Conservation (phyloP, 2,329 filamentous ascomycete species). For the Cryphonectria naterciae region DNA sequence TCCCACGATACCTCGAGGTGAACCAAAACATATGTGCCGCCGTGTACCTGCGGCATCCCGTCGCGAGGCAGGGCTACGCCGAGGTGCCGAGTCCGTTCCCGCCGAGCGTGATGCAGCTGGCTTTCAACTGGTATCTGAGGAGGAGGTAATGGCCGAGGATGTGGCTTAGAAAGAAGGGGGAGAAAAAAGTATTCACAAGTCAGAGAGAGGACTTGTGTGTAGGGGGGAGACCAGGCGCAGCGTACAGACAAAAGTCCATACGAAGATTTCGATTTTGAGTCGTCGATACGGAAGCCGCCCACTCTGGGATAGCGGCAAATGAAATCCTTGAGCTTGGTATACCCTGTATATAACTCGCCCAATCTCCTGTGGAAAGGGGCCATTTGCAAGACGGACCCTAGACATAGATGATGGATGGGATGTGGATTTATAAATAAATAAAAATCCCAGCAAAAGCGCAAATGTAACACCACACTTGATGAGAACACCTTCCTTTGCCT, state of each 20-base stretch:
- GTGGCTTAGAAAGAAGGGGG: no score
- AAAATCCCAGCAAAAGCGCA: conserved; percentile 7
- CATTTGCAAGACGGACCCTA: conserved; percentile 6
- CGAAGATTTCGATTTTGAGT: not conserved
- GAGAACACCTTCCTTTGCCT: not conserved
- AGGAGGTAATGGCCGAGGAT: conserved; percentile 61
- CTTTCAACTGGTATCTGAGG: conserved; percentile 92
- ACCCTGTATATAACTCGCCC: conserved; percentile 20
- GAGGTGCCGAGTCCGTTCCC: conserved; percentile 86
- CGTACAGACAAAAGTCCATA: not conserved
- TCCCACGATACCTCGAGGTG: conserved; percentile 93
- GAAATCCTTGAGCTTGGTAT: conserved; percentile 1
- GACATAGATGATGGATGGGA: conserved; percentile 6
- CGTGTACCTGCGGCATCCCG: conserved; percentile 92
- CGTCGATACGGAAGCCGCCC: not conserved
- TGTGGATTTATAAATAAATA: not conserved
- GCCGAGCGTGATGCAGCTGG: conserved; percentile 72
- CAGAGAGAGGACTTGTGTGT: not conserved
- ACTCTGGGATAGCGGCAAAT: conserved; percentile 1
- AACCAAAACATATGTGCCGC: conserved; percentile 97
- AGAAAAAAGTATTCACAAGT: not conserved
- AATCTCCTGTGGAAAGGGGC: not conserved
- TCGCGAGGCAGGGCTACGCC: conserved; percentile 77
- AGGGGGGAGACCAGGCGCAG: not conserved
- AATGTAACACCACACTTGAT: conserved; percentile 23